Conservation (phyloP, 192 early-diverging fungal genomes). For the Gonapodya prolifera region DNA sequence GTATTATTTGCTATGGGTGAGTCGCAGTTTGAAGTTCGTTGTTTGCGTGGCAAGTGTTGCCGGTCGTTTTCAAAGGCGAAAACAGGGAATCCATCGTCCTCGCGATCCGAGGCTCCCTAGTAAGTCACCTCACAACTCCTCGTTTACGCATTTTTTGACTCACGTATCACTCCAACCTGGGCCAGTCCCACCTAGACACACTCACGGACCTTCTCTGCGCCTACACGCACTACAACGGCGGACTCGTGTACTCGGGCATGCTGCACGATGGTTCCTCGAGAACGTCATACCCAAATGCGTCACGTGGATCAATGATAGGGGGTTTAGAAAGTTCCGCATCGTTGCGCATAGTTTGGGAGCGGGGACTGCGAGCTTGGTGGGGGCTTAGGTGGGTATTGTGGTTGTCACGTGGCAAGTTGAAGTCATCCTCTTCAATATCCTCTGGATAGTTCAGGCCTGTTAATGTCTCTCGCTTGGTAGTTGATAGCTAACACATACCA, state of each 20-base stretch:
- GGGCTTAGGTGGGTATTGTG: too few species aligned
- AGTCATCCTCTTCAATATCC: too few species aligned
- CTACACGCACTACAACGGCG: slow-evolving; percentile 65
- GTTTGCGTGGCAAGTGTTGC: too few species aligned
- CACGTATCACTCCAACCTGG: slow-evolving; percentile 1
- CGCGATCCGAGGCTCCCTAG: slow-evolving; percentile 8
- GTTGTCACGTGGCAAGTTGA: too few species aligned
- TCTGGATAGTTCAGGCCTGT: too few species aligned
- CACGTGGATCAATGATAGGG: slow-evolving; percentile 36
- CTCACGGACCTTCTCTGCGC: slow-evolving; percentile 64
- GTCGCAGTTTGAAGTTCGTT: too few species aligned
- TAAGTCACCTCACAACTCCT: background rate
- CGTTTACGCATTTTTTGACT: background rate
- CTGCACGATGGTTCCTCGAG: slow-evolving; percentile 61
- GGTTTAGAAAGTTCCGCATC: slow-evolving; percentile 38
- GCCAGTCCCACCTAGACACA: slow-evolving; percentile 54
- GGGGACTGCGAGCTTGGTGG: slow-evolving; percentile 54
- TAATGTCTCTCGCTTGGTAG: too few species aligned
- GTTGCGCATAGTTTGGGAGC: slow-evolving; percentile 64
- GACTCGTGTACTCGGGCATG: slow-evolving; percentile 62
- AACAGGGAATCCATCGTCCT: background rate
- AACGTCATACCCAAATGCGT: slow-evolving; percentile 49
- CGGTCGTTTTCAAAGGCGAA: background rate
- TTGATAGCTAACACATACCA: too few species aligned
- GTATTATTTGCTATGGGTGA: too few species aligned